Evolutionary conservation across 768 basidiomycete species (phyloP).

Genomic region (Coprinopsis marcescibilis): DNA sequence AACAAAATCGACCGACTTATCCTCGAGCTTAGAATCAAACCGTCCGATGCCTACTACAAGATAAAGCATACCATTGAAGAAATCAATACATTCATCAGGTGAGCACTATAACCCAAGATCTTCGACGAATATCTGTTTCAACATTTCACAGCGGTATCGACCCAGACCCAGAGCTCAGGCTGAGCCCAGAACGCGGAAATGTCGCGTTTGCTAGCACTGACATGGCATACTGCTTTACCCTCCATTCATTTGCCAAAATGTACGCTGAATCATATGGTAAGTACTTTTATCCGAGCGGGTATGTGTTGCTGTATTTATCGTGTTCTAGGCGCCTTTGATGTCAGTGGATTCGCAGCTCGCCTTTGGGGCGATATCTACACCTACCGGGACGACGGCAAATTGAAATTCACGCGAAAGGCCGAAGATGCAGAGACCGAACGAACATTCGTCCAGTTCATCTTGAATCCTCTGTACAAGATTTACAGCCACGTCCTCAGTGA

Average conservation of each 20-base stretch:
- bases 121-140: neutral
- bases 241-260: slow-evolving; percentile 92
- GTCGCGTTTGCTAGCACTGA: slow-evolving; percentile 96
- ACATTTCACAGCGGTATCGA: slow-evolving; percentile 60
- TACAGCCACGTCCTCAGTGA: slow-evolving; percentile 94
- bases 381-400: slow-evolving; percentile 67
- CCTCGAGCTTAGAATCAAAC: slow-evolving; percentile 92
- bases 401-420: slow-evolving; percentile 73
- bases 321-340: slow-evolving; percentile 63
- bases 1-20: slow-evolving; percentile 99
- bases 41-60: slow-evolving; percentile 96
- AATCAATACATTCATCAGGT: slow-evolving; percentile 95
- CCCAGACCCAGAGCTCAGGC: slow-evolving; percentile 78
- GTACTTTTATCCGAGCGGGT: slow-evolving; percentile 12
- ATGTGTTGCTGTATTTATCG: slow-evolving; percentile 1
- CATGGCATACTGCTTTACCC: slow-evolving; percentile 97
- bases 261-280: slow-evolving; percentile 90
- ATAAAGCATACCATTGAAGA: slow-evolving; percentile 99
- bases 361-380: slow-evolving; percentile 99
- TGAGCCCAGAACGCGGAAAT: slow-evolving; percentile 94
- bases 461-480: slow-evolving; percentile 95
- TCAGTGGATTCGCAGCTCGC: slow-evolving; percentile 80
- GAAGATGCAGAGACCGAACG: slow-evolving; percentile 73
- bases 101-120: neutral
- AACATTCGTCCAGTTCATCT: slow-evolving; percentile 92